A percentile compares a stretch with the other conserved stretches of the same genome.
These are phyloP conservation scores for Neohortaea acidophila DNA, from an alignment of 495 filamentous ascomycete species.

Conservation along the genomic window DNA sequence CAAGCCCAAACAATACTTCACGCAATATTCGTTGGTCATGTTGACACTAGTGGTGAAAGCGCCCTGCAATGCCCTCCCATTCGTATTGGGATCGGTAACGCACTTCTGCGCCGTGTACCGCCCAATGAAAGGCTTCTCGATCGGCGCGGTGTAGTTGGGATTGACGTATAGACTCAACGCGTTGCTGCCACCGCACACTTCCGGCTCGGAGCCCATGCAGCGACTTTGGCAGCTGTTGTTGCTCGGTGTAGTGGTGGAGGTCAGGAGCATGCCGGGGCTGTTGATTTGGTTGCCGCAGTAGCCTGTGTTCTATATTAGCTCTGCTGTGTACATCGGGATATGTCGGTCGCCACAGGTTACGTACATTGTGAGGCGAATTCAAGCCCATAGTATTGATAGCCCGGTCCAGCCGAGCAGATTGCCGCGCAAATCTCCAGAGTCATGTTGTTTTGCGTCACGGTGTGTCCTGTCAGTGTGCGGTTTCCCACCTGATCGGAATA, in stretches of 20 bases:
- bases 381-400: constrained; percentile 14
- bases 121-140: constrained; percentile 3
- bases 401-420: constrained; percentile 10
- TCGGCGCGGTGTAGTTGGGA: constrained; percentile 8
- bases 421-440: constrained; percentile 10
- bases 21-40: constrained; percentile 31
- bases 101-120: constrained; percentile 11
- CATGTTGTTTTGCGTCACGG: constrained; percentile 10
- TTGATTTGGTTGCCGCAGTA: constrained; percentile 17
- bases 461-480: too few relatives aligned
- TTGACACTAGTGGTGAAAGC: constrained; percentile 3
- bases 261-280: constrained; percentile 2
- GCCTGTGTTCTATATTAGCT: too few relatives aligned
- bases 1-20: constrained; percentile 23
- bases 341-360: too few relatives aligned
- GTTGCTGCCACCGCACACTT: constrained; percentile 15
- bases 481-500: constrained; percentile 13
- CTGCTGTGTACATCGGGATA: too few relatives aligned
- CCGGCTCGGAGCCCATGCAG: constrained; percentile 7
- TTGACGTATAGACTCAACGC: constrained; percentile 17
- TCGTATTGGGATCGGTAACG: constrained; percentile 10
- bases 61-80: constrained; percentile 12
- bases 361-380: constrained; percentile 13
- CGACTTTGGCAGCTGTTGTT: constrained; percentile 12
- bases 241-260: constrained; percentile 3